phyloP scores from a whole-genome alignment of 345 rosid genomes.

The thale cress (Arabidopsis thaliana) region TAIR10.1 NC_003070.9:2196501-2197000 shows the following conservation, averaged over 20 bases:
- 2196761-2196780: conserved; percentile 39
- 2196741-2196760: conserved; percentile 22
- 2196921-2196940: not conserved
- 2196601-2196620: conserved; percentile 37
- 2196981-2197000: conserved; percentile 31
- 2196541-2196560: conserved; percentile 40
- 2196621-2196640: not conserved
- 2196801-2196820: conserved; percentile 37
- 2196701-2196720: conserved; percentile 16
- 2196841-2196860: conserved; percentile 16
- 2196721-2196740: conserved; percentile 24
- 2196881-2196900: conserved; percentile 57
- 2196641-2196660: not conserved
- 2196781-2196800: conserved; percentile 9
- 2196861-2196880: conserved; percentile 33
- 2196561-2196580: conserved; percentile 34
- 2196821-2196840: conserved; percentile 47
- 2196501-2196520: not conserved
- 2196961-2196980: conserved; percentile 25
- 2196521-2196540: conserved; percentile 32
- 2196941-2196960: conserved; percentile 22
- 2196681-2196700: conserved; percentile 6
- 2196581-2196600: conserved; percentile 37
- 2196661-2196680: not conserved
- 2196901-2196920: conserved; percentile 44